phyloP scores from a whole-genome alignment of 2,329 filamentous ascomycete genomes.

The Fusarium torulosum region DNA sequence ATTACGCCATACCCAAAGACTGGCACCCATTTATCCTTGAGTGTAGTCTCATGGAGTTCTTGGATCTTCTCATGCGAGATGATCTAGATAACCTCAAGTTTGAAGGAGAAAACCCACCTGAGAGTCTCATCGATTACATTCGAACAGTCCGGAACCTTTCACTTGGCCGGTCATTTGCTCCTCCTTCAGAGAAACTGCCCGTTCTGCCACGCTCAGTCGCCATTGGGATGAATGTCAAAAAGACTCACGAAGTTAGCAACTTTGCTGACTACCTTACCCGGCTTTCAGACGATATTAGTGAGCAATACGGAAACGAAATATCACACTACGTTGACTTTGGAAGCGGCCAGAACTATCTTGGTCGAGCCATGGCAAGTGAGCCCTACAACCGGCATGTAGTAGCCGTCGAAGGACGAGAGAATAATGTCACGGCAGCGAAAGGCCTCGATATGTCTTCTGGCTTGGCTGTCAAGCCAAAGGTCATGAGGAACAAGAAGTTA shows the following conservation, averaged over 20 bases:
- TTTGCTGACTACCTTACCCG: conserved; percentile 87
- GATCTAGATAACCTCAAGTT: conserved; percentile 65
- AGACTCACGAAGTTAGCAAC: conserved; percentile 91
- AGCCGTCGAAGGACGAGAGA: conserved; percentile 87
- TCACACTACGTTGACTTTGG: conserved; percentile 96
- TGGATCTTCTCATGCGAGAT: conserved; percentile 85
- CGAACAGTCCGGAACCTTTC: conserved; percentile 76
- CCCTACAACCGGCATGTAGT: conserved; percentile 90
- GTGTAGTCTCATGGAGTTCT: conserved; percentile 77
- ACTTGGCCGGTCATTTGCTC: conserved; percentile 71
- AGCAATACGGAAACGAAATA: conserved; percentile 69
- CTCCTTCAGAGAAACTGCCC: conserved; percentile 60
- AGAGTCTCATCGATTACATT: conserved; percentile 78
- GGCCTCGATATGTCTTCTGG: conserved; percentile 86
- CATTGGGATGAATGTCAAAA: conserved; percentile 96
- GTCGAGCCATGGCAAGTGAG: conserved; percentile 83
- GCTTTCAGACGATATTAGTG: conserved; percentile 69
- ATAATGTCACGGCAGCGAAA: conserved; percentile 88
- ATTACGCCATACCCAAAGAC: conserved; percentile 78
- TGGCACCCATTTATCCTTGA: conserved; percentile 85
- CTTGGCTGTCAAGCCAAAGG: conserved; percentile 77
- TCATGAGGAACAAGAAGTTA: conserved; percentile 86
- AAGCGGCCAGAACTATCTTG: conserved; percentile 96
- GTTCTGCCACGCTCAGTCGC: conserved; percentile 78
- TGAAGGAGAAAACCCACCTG: conserved; percentile 57